Base-by-base conservation (phyloP, 2,329 filamentous ascomycete species). In the Sclerotinia sclerotiorum region DNA sequence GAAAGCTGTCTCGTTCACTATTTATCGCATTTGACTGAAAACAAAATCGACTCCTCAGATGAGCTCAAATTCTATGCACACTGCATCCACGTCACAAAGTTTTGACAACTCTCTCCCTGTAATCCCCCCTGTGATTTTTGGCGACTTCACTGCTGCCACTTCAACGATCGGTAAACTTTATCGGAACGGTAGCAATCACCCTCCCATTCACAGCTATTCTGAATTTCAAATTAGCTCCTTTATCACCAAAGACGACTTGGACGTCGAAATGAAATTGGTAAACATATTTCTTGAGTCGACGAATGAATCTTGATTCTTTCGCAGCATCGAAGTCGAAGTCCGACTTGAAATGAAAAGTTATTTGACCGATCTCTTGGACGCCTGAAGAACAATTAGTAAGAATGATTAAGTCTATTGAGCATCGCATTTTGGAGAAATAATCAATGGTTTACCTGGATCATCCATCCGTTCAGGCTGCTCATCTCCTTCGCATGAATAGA, bases 201-300 rank as follows among this genome's bases (percentile, higher is more conserved):
- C n/a, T n/a, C n/a, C n/a, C n/a, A n/a, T n/a, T n/a, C n/a, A n/a
- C n/a, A n/a, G n/a, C n/a, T 24, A 19, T 57, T 24, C 35, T 55
- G 32, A 67, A 68, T 4, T 46, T 56, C 2, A 72, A 42, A 63
- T 72, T 72, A 1, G 56, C 42, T 6, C 68, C 70, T 54, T 46
- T 63, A n/a, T 49, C 44, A 7, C 70, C 65, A 64, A 71, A 72
- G 1, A 68, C 35, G 3, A 71, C 58, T 56, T 66, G n/a, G 11
- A 67, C 19, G 17, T 62, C 10, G 21, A 52, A 56, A 39, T 3
- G 1, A 2, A 71, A 61, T 17, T 46, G 5, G 32, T 70, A 44
- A 8, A 72, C 58, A 5, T 8, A 42, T n/a, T 44, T 61, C 0
- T 15, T 17, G 4, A 68, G 29, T 5, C 39, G 48, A 24, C 48